A percentile compares a stretch with the other conserved stretches of the same genome.
phyloP scores from a whole-genome alignment of 2,329 filamentous ascomycete genomes.

The Fusarium nelsonii region DNA sequence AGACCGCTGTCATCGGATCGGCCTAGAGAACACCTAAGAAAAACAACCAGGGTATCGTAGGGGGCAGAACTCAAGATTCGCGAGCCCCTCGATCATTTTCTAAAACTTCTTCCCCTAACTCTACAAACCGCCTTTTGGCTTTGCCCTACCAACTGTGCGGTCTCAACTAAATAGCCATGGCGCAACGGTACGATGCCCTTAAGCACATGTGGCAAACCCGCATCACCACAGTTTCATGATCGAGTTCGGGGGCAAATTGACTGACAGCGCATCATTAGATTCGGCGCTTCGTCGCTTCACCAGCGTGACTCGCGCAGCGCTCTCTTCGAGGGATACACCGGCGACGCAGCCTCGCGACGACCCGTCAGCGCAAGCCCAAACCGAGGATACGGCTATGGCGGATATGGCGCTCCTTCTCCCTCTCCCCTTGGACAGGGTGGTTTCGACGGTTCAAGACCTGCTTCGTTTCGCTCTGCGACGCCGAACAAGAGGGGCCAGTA shows the following conservation, averaged over 20 bases:
- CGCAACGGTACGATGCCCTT: slow-evolving; percentile 52
- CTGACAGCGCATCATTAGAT: slow-evolving; percentile 60
- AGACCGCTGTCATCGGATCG: slow-evolving; percentile 31
- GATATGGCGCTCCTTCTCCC: slow-evolving; percentile 46
- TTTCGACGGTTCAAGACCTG: slow-evolving; percentile 25
- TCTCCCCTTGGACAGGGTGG: slow-evolving; percentile 34
- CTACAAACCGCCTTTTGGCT: slow-evolving; percentile 6
- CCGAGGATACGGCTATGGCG: slow-evolving; percentile 64
- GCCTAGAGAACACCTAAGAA: slow-evolving; percentile 43
- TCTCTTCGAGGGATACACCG: slow-evolving; percentile 80
- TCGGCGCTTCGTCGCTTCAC: slow-evolving; percentile 75
- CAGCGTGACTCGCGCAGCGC: slow-evolving; percentile 79
- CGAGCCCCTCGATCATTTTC: slow-evolving; percentile 35
- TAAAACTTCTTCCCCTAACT: slow-evolving; percentile 5
- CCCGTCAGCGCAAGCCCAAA: slow-evolving; percentile 61
- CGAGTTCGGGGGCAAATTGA: neutral
- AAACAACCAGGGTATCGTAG: slow-evolving; percentile 46
- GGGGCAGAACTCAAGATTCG: slow-evolving; percentile 39
- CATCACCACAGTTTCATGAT: slow-evolving; percentile 19
- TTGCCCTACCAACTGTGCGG: neutral
- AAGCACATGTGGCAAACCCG: slow-evolving; percentile 18
- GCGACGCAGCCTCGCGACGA: slow-evolving; percentile 56
- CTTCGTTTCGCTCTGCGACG: slow-evolving; percentile 71
- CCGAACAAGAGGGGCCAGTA: slow-evolving; percentile 89
- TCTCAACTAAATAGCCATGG: slow-evolving; percentile 46